Evolutionary conservation across 2,329 filamentous ascomycete species (phyloP), one percentile per base, ranked within the genome.

Genomic region (Trichoderma hamatum): DNA sequence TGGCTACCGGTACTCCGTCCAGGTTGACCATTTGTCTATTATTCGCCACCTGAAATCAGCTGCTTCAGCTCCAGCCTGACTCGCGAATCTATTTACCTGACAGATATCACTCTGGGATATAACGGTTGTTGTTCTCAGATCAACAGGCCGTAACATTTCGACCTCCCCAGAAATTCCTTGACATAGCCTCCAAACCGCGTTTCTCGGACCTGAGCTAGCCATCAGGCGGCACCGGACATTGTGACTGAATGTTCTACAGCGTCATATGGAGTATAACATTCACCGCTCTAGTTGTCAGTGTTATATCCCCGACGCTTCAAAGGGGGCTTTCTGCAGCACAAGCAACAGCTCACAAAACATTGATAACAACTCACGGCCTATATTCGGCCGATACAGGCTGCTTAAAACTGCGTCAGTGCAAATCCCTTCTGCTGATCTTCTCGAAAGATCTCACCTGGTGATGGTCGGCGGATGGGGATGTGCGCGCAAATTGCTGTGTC

Each of bases 391-490:
- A 43, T 43, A 36, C 34, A 46, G 51, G 51, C 62, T 52, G 46
- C 46, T 14, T 28, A 36, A 52, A 30, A 32, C 16, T 49, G 6
- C n/a, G n/a, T 13, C 16, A 30, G 34, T 46, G 10, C 46, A 24
- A 49, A 26, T 11, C 19, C 36, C 51, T 54, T 55, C 62, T 34
- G 62, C 34, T 55, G 49, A 55, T 56, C 62, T 56, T 55, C 62
- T 56, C 36, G 52, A 65, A 65, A 55, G 51, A 46, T 54, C 52
- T 65, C 24, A 14, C 51, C 26, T 36, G 49, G 36, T 21, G 51
- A 49, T 32, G 24, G 49, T 64, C 49, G 13, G 49, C 36, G 61
- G 49, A 43, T 54, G 52, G 63, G 28, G 63, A 54, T 54, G 34
- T 34, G 52, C 54, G 28, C 19, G 56, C 56, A n/a, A 43, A 43